phyloP scores from a whole-genome alignment of 148 eudicot species.

The Rhododendron ferrugineum region DNA sequence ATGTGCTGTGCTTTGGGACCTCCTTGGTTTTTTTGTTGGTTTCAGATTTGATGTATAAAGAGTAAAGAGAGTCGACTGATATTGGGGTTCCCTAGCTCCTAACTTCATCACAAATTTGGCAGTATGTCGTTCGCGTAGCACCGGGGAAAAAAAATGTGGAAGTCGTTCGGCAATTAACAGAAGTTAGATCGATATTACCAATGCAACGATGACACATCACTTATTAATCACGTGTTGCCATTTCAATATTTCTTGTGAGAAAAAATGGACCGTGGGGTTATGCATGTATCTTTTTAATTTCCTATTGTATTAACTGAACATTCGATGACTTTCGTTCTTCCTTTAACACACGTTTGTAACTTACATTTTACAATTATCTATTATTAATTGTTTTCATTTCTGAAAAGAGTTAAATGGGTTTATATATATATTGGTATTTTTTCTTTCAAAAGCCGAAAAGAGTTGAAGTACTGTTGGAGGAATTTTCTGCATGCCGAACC shows the following conservation, averaged over 20 bases:
- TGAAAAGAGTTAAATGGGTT: neutral
- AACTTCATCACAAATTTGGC: neutral
- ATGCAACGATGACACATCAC: no score
- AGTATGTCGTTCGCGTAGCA: neutral
- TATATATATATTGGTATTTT: neutral
- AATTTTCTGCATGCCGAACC: neutral
- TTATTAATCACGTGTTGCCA: no score
- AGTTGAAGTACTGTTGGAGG: no score
- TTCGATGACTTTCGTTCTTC: neutral
- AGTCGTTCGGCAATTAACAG: no score
- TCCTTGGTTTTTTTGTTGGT: neutral
- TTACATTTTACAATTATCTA: neutral
- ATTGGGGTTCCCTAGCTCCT: neutral
- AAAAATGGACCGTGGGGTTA: neutral
- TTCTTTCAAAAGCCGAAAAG: neutral
- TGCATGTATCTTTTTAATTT: neutral
- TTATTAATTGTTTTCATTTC: neutral
- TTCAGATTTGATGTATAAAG: neutral
- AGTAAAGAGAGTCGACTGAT: neutral
- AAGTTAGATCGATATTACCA: no score
- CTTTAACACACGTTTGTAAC: neutral
- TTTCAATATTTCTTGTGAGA: no score
- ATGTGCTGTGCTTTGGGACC: conserved; percentile 10
- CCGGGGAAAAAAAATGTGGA: neutral
- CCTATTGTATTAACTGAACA: neutral